A percentile compares a stretch with the other conserved stretches of the same genome.
phyloP scores from a whole-genome alignment of 2,329 filamentous ascomycete genomes.

The Cordyceps fumosorosea region DNA sequence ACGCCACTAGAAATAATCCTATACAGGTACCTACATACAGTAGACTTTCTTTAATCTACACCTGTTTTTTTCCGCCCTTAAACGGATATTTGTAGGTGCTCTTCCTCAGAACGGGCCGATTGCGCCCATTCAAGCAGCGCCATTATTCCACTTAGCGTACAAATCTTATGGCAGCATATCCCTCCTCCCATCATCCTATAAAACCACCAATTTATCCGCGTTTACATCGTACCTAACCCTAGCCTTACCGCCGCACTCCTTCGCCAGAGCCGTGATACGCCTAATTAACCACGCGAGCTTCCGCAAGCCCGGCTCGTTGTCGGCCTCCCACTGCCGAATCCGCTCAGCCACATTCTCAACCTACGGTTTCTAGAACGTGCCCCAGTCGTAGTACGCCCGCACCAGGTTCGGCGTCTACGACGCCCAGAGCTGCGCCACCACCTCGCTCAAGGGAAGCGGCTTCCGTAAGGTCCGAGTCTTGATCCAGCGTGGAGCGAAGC shows the following conservation, averaged over 20 bases:
- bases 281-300: background rate
- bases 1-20: too few relatives aligned
- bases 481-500: conserved; percentile 35
- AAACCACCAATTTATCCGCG: background rate
- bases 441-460: conserved; percentile 26
- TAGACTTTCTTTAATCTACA: too few relatives aligned
- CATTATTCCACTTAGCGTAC: background rate
- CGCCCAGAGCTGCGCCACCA: conserved; percentile 37
- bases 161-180: background rate
- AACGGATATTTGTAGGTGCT: too few relatives aligned
- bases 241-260: background rate
- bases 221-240: background rate
- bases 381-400: conserved; percentile 34
- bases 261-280: background rate
- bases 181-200: background rate
- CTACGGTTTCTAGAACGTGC: conserved; percentile 26
- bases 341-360: conserved; percentile 30
- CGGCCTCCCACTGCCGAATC: conserved; percentile 29
- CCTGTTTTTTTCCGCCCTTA: too few relatives aligned
- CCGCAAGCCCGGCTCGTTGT: conserved; percentile 24
- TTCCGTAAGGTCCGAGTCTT: conserved; percentile 34
- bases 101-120: too few relatives aligned
- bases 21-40: too few relatives aligned
- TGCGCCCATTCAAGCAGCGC: background rate
- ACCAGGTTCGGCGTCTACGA: conserved; percentile 42